phyloP scores from a whole-genome alignment of 2,329 filamentous ascomycete genomes.

The Colletotrichum siamense region DNA sequence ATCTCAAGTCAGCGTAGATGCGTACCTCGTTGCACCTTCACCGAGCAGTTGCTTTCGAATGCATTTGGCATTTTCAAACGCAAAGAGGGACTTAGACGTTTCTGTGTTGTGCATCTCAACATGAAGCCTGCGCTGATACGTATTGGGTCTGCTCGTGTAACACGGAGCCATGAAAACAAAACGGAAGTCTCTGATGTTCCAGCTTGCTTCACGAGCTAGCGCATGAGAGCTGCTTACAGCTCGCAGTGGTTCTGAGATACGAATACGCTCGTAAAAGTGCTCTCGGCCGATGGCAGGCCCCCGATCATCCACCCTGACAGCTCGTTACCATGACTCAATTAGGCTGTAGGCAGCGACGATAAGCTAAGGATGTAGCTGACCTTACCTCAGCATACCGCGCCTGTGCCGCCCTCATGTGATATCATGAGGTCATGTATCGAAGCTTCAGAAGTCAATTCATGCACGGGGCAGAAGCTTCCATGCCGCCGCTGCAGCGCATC shows the following conservation, averaged over 20 bases:
- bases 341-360: neutral
- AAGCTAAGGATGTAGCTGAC: neutral
- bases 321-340: neutral
- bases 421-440: neutral
- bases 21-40: neutral
- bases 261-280: neutral
- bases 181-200: neutral
- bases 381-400: neutral
- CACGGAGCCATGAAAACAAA: neutral
- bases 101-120: neutral
- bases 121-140: neutral
- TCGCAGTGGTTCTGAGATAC: neutral
- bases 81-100: neutral
- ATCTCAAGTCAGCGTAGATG: neutral
- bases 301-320: neutral
- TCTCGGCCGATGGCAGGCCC: neutral
- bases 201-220: neutral
- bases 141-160: neutral
- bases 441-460: neutral
- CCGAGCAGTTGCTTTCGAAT: neutral
- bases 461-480: neutral
- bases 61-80: accelerated
- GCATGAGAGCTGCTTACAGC: neutral
- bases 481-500: neutral
- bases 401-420: neutral